Conservation (phyloP, 805 yeast genomes). For the Yamadazyma phyllophila region DNA sequence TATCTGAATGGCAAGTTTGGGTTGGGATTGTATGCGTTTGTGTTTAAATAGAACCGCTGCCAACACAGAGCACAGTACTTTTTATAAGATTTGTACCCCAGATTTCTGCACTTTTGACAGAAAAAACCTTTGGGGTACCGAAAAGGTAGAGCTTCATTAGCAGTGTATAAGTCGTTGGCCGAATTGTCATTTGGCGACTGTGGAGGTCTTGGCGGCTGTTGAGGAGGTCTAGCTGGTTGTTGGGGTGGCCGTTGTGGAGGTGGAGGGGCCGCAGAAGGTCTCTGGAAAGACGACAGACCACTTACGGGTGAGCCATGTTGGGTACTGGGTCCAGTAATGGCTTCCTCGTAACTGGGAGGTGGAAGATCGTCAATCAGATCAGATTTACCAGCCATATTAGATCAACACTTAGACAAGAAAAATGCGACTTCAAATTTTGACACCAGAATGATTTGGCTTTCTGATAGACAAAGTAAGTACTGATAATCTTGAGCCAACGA, state of each 20-base stretch:
- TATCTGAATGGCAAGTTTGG: constrained; percentile 60
- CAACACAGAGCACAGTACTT: constrained; percentile 69
- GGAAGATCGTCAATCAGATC: constrained; percentile 12
- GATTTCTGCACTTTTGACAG: constrained; percentile 67
- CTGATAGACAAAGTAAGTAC: constrained; percentile 70
- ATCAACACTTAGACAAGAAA: neutral
- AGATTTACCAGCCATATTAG: neutral
- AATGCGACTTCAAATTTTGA: neutral
- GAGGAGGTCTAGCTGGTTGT: constrained; percentile 10
- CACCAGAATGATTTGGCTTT: constrained; percentile 60
- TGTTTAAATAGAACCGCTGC: constrained; percentile 44
- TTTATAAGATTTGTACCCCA: constrained; percentile 66
- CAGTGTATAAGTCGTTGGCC: constrained; percentile 12
- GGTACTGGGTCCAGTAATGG: constrained; percentile 16
- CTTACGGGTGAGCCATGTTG: constrained; percentile 4
- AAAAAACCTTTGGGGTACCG: constrained; percentile 26
- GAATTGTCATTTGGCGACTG: constrained; percentile 4
- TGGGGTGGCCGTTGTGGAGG: constrained; percentile 17
- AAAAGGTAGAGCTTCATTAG: constrained; percentile 23
- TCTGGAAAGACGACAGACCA: neutral
- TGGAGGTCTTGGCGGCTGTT: constrained; percentile 12
- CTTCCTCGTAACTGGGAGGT: constrained; percentile 52
- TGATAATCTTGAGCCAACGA: neutral
- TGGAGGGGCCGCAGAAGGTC: constrained; percentile 4
- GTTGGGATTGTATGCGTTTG: constrained; percentile 45